These are phyloP conservation scores for Mucor racemosus DNA, from an alignment of 371 early-diverging fungal genomes.

Conservation along the genomic window DNA sequence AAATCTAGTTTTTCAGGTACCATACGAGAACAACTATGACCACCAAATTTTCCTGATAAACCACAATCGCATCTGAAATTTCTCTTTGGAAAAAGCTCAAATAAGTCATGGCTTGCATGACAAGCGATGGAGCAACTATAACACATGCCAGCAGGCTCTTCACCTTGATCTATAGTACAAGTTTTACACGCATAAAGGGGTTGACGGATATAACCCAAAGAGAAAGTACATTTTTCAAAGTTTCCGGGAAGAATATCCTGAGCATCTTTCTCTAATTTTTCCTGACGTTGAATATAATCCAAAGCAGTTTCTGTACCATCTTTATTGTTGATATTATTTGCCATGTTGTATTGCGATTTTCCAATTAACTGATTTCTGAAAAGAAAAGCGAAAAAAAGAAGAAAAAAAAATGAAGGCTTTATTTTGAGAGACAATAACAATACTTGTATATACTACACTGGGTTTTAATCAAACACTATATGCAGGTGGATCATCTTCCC, in stretches of 20 bases:
- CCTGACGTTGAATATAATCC: conserved; percentile 62
- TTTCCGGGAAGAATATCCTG: conserved; percentile 67
- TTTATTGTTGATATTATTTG: conserved; percentile 16
- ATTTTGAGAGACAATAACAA: not conserved
- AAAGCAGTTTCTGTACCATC: conserved; percentile 54
- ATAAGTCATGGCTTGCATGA: conserved; percentile 80
- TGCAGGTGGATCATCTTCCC: not conserved
- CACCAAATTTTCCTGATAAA: conserved; percentile 47
- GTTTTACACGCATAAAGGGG: conserved; percentile 86
- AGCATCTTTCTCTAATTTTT: conserved; percentile 59
- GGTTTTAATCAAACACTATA: not conserved
- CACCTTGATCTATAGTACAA: conserved; percentile 47
- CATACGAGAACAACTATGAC: conserved; percentile 39
- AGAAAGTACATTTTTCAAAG: conserved; percentile 81
- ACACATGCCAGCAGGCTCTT: conserved; percentile 72
- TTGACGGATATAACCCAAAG: conserved; percentile 79
- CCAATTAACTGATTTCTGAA: not conserved
- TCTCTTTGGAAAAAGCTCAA: conserved; percentile 85
- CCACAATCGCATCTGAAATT: conserved; percentile 91
- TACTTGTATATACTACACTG: not conserved
- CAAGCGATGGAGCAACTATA: conserved; percentile 83
- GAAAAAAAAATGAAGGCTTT: not conserved
- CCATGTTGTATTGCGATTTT: not conserved
- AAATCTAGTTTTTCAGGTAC: conserved; percentile 40
- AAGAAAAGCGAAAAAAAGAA: not conserved